Conservation (phyloP, 306 rosid species). For the Acacia melanoxylon region DNA sequence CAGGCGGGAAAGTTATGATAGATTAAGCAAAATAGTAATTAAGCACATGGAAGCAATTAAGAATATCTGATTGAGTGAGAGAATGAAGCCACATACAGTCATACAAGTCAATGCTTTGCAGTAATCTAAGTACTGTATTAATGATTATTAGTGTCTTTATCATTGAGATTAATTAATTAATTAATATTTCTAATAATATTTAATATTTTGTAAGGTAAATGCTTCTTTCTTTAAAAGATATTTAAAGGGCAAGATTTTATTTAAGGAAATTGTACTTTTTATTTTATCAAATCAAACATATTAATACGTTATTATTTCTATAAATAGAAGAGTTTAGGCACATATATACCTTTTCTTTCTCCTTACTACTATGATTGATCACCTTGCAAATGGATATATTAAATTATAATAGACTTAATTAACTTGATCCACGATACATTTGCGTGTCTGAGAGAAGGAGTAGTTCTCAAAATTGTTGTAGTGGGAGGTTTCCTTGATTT, state of each 20-base stretch:
- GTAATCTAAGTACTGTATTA: background rate
- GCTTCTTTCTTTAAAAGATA: background rate
- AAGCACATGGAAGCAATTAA: conserved; percentile 27
- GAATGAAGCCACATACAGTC: background rate
- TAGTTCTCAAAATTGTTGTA: background rate
- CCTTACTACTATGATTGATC: background rate
- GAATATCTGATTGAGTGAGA: background rate
- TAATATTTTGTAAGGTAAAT: background rate
- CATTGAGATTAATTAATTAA: background rate
- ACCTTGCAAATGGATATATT: background rate
- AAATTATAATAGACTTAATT: background rate
- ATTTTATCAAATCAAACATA: background rate
- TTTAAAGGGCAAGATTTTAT: background rate
- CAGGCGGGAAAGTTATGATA: background rate
- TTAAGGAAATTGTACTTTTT: background rate
- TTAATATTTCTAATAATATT: background rate
- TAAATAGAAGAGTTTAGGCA: background rate
- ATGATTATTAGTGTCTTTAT: background rate
- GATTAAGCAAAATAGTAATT: background rate
- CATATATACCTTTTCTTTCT: background rate
- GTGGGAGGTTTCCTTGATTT: background rate
- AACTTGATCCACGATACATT: background rate
- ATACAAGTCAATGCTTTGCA: background rate
- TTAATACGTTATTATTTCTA: background rate
- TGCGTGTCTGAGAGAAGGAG: background rate